A percentile compares a stretch with the other conserved stretches of the same genome.
Evolutionary conservation across 495 filamentous ascomycete genomes (phyloP).

Genomic region (Podospora conica): DNA sequence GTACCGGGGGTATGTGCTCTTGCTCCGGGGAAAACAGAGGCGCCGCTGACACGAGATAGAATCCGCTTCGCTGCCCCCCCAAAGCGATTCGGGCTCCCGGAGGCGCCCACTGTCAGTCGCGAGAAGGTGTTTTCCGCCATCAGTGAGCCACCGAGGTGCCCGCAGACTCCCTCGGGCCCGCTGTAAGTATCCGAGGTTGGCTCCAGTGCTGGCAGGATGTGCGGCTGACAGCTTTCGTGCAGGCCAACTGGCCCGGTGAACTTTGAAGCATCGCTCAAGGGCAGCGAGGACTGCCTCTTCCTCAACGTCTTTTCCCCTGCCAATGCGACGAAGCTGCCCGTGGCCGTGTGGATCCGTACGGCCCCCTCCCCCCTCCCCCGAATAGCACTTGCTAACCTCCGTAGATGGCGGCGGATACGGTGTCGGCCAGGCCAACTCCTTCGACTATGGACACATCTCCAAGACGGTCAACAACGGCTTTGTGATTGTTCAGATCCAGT

Average conservation of each 20-base stretch:
- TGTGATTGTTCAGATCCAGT: slow-evolving; percentile 38
- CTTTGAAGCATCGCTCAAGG: slow-evolving; percentile 16
- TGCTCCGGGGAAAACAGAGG: neutral
- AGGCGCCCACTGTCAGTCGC: slow-evolving; percentile 17
- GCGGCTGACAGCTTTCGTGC: neutral
- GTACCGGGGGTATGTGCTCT: slow-evolving; percentile 24
- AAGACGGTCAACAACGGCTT: slow-evolving; percentile 39
- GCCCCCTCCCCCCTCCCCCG: neutral
- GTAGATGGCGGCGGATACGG: slow-evolving; percentile 39
- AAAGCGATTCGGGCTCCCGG: slow-evolving; percentile 31
- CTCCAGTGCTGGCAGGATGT: neutral
- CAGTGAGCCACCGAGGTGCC: slow-evolving; percentile 27
- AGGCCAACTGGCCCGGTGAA: slow-evolving; percentile 4
- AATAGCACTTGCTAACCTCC: neutral
- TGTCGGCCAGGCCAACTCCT: slow-evolving; percentile 30
- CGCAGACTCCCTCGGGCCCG: slow-evolving; percentile 26
- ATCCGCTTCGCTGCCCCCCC: slow-evolving; percentile 34
- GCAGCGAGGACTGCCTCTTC: slow-evolving; percentile 49
- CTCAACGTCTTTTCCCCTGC: slow-evolving; percentile 41
- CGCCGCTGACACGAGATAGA: slow-evolving; percentile 12
- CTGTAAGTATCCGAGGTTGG: slow-evolving; percentile 7
- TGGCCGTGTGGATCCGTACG: slow-evolving; percentile 36
- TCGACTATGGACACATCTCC: slow-evolving; percentile 36
- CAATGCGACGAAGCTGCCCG: slow-evolving; percentile 35
- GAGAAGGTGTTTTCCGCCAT: slow-evolving; percentile 18